phyloP scores from a whole-genome alignment of 768 basidiomycete genomes.

The Lyophyllum atratum region DNA sequence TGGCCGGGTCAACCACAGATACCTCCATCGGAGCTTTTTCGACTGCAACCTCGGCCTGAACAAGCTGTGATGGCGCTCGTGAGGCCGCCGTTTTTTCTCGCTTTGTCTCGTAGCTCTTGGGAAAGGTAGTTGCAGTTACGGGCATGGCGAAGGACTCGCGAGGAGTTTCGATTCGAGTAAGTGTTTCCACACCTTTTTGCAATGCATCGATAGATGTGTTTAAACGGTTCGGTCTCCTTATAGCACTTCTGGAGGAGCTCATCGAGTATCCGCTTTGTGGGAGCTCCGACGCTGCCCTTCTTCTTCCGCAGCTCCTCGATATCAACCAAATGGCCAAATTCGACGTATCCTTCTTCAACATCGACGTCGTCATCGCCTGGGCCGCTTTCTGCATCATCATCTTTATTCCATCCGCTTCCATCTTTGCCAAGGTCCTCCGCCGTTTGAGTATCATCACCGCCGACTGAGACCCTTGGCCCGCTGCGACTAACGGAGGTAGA shows the following conservation, averaged over 20 bases:
- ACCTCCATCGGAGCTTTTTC: neutral
- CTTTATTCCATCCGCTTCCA: neutral
- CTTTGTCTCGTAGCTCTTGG: neutral
- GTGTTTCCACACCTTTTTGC: constrained; percentile 7
- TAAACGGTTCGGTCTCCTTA: neutral
- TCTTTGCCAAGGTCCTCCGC: neutral
- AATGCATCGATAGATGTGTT: neutral
- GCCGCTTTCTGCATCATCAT: too few species aligned
- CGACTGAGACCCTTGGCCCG: too few species aligned
- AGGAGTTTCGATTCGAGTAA: neutral
- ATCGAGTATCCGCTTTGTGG: neutral
- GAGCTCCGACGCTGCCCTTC: neutral
- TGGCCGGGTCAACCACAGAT: too few species aligned
- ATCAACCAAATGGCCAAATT: neutral
- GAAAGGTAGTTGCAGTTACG: neutral
- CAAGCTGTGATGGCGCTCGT: neutral
- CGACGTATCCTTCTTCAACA: neutral
- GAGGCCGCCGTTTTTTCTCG: neutral
- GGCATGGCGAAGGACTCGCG: neutral
- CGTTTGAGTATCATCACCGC: too few species aligned
- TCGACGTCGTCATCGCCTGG: neutral
- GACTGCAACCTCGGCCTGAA: neutral
- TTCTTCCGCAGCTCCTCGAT: neutral
- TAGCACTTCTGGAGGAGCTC: neutral
- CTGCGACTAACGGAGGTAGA: too few species aligned